Percentiles rank a stretch among this genome's conserved stretches.
Evolutionary conservation across 139 green algal genomes (phyloP).

Genomic region (Dunaliella primolecta): DNA sequence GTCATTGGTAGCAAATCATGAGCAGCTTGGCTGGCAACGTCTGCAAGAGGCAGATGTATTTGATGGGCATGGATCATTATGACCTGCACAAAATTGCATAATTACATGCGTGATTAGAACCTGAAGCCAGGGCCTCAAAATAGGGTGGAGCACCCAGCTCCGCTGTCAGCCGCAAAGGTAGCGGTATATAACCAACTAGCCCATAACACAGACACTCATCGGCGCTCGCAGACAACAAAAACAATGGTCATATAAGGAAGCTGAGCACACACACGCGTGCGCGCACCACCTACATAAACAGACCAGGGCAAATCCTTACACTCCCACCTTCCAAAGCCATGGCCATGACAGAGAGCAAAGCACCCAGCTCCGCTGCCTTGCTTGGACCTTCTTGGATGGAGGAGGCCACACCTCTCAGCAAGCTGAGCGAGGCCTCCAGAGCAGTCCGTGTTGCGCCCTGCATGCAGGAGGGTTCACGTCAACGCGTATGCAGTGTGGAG

Average conservation of each 20-base stretch:
- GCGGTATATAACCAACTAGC: background rate
- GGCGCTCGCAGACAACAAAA: too few relatives aligned
- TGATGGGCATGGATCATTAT: background rate
- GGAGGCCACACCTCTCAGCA: background rate
- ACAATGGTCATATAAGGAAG: background rate
- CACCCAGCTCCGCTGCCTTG: background rate
- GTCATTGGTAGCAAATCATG: background rate
- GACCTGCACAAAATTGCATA: too few relatives aligned
- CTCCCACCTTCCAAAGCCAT: constrained; percentile 1
- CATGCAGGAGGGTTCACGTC: background rate
- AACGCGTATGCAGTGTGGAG: background rate
- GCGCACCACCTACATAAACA: background rate
- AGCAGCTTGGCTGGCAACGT: too few relatives aligned
- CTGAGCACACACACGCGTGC: background rate
- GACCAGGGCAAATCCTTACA: background rate
- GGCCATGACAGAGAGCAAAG: background rate
- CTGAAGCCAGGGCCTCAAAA: background rate
- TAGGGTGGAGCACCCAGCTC: too few relatives aligned
- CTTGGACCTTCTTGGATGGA: background rate
- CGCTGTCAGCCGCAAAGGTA: too few relatives aligned
- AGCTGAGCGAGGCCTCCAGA: constrained; percentile 40
- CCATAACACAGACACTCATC: too few relatives aligned
- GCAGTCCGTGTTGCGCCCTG: constrained; percentile 24
- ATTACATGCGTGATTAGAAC: background rate
- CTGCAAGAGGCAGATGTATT: constrained; percentile 10